Conservation (phyloP, 148 eudicot genomes). For the Silene conica region DNA sequence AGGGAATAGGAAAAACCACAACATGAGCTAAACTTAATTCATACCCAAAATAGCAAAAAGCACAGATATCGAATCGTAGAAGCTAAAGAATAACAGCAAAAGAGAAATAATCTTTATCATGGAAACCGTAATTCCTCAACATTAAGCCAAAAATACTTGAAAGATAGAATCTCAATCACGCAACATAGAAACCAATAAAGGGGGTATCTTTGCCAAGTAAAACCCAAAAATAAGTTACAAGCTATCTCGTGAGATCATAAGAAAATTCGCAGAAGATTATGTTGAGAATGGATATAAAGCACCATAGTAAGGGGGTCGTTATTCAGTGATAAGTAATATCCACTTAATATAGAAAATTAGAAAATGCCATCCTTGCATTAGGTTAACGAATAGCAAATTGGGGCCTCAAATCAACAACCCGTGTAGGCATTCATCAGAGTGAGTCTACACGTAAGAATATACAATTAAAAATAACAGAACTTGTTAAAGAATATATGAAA, state of each 20-base stretch:
- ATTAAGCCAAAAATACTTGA: neutral
- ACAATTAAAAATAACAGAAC: neutral
- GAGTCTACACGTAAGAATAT: neutral
- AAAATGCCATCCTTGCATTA: neutral
- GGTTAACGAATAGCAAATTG: neutral
- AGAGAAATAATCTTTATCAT: neutral
- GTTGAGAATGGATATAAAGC: neutral
- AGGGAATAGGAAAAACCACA: slow-evolving; percentile 4
- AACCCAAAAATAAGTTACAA: neutral
- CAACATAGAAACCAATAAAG: neutral
- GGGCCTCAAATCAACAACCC: slow-evolving; percentile 3
- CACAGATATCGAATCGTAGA: neutral
- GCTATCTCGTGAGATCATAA: neutral
- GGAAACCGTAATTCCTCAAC: neutral
- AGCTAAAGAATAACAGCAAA: neutral
- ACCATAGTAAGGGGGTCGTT: neutral
- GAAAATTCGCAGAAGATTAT: slow-evolving; percentile 5
- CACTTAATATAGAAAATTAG: neutral
- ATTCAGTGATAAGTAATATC: slow-evolving; percentile 5
- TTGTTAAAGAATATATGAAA: neutral
- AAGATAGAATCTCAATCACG: neutral
- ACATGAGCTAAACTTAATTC: neutral
- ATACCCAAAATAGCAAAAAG: neutral
- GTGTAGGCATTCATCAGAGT: neutral
- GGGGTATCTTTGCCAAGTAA: neutral